phyloP scores from a whole-genome alignment of 768 basidiomycete genomes.

The Phlegmacium glaucopus region DNA sequence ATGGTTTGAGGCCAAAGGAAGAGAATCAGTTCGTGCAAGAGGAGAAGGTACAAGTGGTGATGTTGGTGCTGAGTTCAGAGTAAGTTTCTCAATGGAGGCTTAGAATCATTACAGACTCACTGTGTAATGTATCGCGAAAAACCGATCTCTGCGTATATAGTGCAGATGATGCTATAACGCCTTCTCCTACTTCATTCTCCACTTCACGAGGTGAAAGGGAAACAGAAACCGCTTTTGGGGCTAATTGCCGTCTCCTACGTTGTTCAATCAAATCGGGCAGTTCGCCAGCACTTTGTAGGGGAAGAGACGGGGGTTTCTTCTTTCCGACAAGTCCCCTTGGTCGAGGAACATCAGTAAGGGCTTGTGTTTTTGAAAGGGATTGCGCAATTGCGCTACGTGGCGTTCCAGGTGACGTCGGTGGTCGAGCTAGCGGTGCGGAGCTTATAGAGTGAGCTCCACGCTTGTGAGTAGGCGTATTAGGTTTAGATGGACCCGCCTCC shows the following conservation, averaged over 20 bases:
- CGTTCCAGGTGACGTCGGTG: constrained; percentile 79
- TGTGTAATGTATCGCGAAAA: constrained; percentile 15
- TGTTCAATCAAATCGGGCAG: constrained; percentile 51
- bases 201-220: constrained; percentile 52
- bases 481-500: constrained; percentile 32
- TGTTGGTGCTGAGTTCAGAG: constrained; percentile 21
- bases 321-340: constrained; percentile 60
- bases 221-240: constrained; percentile 62
- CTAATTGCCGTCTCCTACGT: constrained; percentile 47
- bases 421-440: constrained; percentile 75
- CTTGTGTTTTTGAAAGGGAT: constrained; percentile 15
- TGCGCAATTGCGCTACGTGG: constrained; percentile 31
- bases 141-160: constrained; percentile 26
- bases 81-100: background rate
- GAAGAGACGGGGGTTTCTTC: constrained; percentile 11
- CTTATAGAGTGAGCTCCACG: constrained; percentile 79
- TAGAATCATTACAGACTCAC: constrained; percentile 12
- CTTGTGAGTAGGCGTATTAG: constrained; percentile 46
- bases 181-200: constrained; percentile 31
- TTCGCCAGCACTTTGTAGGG: constrained; percentile 29
- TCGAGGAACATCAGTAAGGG: constrained; percentile 28
- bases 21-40: constrained; percentile 46
- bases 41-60: constrained; percentile 40
- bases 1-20: constrained; percentile 56
- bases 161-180: constrained; percentile 25